Percentiles rank a stretch among this genome's conserved stretches.
Conservation (phyloP, 257 asterid species). For the Cynanchum wilfordii region DNA sequence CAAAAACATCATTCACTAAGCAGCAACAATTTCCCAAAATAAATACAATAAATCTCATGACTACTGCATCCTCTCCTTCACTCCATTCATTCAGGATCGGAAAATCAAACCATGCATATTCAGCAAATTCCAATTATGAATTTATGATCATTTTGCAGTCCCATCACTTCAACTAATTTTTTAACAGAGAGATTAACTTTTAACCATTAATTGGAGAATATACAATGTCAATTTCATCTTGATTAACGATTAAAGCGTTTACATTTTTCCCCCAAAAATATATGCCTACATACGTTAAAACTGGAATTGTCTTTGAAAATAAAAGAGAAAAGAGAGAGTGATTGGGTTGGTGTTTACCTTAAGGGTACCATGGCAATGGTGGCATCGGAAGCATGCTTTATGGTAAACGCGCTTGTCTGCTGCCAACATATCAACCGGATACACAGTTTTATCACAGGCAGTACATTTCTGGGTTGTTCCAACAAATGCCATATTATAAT, state of each 20-base stretch:
- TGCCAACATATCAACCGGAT: conserved; percentile 54
- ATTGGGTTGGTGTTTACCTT: conserved; percentile 31
- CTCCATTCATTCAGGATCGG: too few relatives aligned
- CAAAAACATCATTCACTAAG: not conserved
- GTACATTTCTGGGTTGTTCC: conserved; percentile 59
- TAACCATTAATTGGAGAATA: too few relatives aligned
- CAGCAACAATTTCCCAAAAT: not conserved
- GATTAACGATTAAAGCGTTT: not conserved
- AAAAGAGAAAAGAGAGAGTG: not conserved
- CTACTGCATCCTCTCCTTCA: not conserved
- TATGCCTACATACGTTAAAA: not conserved
- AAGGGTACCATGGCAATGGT: conserved; percentile 73
- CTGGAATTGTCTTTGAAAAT: not conserved
- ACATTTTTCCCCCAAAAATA: not conserved
- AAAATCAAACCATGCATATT: too few relatives aligned
- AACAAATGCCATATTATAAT: conserved; percentile 48
- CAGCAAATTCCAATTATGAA: too few relatives aligned
- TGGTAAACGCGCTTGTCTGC: conserved; percentile 60
- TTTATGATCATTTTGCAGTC: too few relatives aligned
- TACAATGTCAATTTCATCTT: not conserved
- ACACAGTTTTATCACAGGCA: conserved; percentile 55
- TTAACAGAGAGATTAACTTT: too few relatives aligned
- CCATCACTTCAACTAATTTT: too few relatives aligned
- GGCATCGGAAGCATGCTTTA: conserved; percentile 77
- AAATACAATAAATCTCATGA: not conserved